phyloP scores from a whole-genome alignment of 129 eudicot species.

The Centrapalus pauciflorus region DNA sequence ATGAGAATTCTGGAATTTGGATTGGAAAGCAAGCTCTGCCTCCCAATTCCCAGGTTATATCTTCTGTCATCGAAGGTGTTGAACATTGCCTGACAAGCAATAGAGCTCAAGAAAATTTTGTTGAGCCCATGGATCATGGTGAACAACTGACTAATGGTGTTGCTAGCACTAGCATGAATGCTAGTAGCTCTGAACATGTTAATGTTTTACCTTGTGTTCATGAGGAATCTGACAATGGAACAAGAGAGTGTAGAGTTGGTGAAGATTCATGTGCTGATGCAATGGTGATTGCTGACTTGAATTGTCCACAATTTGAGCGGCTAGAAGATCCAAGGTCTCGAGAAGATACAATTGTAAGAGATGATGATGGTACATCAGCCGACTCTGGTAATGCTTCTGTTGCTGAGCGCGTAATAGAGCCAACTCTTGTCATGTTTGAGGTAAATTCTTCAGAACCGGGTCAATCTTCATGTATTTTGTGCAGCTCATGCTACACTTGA shows the following conservation, averaged over 20 bases:
- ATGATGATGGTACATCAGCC: slow-evolving; percentile 46
- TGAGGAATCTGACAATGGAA: slow-evolving; percentile 52
- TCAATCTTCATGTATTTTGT: neutral
- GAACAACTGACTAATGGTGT: slow-evolving; percentile 42
- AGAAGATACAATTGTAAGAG: slow-evolving; percentile 38
- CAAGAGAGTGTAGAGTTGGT: slow-evolving; percentile 43
- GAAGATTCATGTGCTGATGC: slow-evolving; percentile 63
- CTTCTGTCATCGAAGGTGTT: slow-evolving; percentile 27
- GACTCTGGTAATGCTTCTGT: slow-evolving; percentile 66
- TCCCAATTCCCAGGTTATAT: slow-evolving; percentile 35
- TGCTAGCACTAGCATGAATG: slow-evolving; percentile 46
- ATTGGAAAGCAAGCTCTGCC: slow-evolving; percentile 50
- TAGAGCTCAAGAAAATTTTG: slow-evolving; percentile 16
- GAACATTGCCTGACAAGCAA: slow-evolving; percentile 26
- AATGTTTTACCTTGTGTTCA: slow-evolving; percentile 33
- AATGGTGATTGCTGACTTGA: slow-evolving; percentile 35
- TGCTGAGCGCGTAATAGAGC: slow-evolving; percentile 89
- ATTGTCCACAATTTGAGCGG: slow-evolving; percentile 36
- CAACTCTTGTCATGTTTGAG: slow-evolving; percentile 88
- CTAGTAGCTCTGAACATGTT: slow-evolving; percentile 42
- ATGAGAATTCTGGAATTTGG: slow-evolving; percentile 85
- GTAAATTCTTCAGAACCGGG: slow-evolving; percentile 31
- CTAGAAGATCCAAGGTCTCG: slow-evolving; percentile 31
- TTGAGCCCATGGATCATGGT: slow-evolving; percentile 39
- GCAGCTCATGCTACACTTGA: neutral